Percentiles rank a stretch among this genome's conserved stretches.
Conservation (phyloP, 2,329 filamentous ascomycete genomes). For the Ustilaginoidea virens region DNA sequence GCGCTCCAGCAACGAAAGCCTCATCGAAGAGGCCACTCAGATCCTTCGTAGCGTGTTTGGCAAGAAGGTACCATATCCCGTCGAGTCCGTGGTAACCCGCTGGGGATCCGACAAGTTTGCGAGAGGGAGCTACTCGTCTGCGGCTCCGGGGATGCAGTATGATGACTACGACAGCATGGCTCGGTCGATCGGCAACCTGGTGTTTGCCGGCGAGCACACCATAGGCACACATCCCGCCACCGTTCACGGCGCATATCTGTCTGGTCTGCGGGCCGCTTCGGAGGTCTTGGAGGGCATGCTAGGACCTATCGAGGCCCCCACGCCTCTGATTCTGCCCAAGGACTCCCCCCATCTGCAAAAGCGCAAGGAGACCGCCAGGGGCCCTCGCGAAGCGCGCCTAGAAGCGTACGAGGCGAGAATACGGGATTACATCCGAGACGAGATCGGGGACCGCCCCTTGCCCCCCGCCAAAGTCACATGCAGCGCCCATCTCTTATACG, state of each 20-base stretch:
- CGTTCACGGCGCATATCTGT: constrained; percentile 91
- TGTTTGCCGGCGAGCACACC: constrained; percentile 94
- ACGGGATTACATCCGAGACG: constrained; percentile 32
- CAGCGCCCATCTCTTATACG: constrained; percentile 83
- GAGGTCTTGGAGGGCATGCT: constrained; percentile 70
- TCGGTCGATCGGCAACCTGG: constrained; percentile 65
- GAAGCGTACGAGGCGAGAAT: constrained; percentile 42
- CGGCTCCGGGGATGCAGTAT: constrained; percentile 64
- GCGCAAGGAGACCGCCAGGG: constrained; percentile 34
- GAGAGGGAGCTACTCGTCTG: constrained; percentile 90
- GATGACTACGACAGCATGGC: constrained; percentile 94
- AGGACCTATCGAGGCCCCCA: constrained; percentile 64
- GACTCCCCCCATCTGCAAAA: constrained; percentile 35
- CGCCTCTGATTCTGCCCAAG: constrained; percentile 57
- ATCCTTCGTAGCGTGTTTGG: constrained; percentile 68
- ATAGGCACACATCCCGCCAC: constrained; percentile 92
- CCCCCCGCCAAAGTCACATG: constrained; percentile 59
- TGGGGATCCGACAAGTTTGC: constrained; percentile 88
- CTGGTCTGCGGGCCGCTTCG: constrained; percentile 75
- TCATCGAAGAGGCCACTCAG: constrained; percentile 66
- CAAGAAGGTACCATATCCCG: constrained; percentile 53
- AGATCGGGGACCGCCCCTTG: constrained; percentile 59
- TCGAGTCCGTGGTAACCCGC: constrained; percentile 77
- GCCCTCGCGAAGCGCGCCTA: constrained; percentile 34
- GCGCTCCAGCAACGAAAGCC: constrained; percentile 52